Percentiles rank a stretch among this genome's conserved stretches.
Conservation (phyloP, 352 stramenopile genomes). For the Phytophthora ramorum region DNA sequence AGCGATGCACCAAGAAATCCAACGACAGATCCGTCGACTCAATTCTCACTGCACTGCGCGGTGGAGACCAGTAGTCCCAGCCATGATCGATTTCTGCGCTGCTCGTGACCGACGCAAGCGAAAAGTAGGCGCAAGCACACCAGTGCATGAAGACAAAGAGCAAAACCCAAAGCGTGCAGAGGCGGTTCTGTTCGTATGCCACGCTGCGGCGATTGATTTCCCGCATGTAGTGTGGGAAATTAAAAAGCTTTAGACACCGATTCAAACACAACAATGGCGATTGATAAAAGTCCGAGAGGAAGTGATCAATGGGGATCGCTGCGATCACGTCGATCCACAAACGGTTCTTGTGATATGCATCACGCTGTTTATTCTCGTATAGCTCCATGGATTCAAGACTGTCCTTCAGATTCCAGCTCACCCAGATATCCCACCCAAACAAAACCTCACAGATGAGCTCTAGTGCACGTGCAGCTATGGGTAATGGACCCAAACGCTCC, state of each 20-base stretch:
- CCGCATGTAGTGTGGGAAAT: slow-evolving; percentile 58
- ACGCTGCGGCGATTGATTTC: slow-evolving; percentile 64
- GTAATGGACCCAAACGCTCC: slow-evolving; percentile 29
- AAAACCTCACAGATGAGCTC: slow-evolving; percentile 54
- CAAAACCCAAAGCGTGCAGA: slow-evolving; percentile 49
- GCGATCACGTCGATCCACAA: slow-evolving; percentile 52
- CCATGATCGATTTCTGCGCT: not conserved
- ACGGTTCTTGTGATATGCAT: slow-evolving; percentile 43
- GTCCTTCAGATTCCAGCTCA: slow-evolving; percentile 65
- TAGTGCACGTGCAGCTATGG: slow-evolving; percentile 30
- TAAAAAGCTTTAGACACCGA: slow-evolving; percentile 58
- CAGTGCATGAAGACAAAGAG: slow-evolving; percentile 61
- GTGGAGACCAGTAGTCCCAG: slow-evolving; percentile 57
- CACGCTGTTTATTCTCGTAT: slow-evolving; percentile 51
- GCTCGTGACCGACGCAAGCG: slow-evolving; percentile 24
- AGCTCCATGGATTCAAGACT: slow-evolving; percentile 54
- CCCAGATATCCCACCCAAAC: slow-evolving; percentile 66
- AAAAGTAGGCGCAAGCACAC: slow-evolving; percentile 58
- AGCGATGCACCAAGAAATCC: slow-evolving; percentile 29
- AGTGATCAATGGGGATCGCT: slow-evolving; percentile 63
- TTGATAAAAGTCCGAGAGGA: slow-evolving; percentile 50
- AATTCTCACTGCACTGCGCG: slow-evolving; percentile 17
- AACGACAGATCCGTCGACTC: slow-evolving; percentile 7
- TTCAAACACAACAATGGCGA: slow-evolving; percentile 51
- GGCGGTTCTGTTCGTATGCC: slow-evolving; percentile 54